A percentile compares a stretch with the other conserved stretches of the same genome.
Conservation (phyloP, 305 asterid genomes). For the Rubia balearica region DNA sequence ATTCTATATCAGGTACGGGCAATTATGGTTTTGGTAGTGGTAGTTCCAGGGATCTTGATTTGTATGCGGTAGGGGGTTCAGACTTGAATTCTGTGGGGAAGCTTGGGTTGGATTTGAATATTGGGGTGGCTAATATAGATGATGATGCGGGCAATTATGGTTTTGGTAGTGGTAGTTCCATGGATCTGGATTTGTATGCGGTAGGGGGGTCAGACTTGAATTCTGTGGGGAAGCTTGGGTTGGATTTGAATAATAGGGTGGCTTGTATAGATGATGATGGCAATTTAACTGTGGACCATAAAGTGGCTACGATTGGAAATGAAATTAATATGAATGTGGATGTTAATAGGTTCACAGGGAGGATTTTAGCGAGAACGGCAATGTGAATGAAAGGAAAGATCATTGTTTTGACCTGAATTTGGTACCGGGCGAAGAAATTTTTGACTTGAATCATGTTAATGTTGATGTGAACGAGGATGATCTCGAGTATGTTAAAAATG, state of each 20-base stretch:
- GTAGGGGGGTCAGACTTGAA: no score
- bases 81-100: background rate
- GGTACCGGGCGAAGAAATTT: background rate
- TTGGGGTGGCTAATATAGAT: no score
- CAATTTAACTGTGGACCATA: background rate
- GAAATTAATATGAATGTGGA: background rate
- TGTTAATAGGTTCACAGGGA: background rate
- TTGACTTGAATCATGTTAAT: slow-evolving; percentile 31
- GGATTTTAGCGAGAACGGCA: background rate
- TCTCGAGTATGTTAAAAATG: slow-evolving; percentile 17
- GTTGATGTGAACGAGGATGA: slow-evolving; percentile 41
- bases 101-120: background rate
- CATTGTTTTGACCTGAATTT: background rate
- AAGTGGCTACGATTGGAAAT: background rate
- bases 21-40: slow-evolving; percentile 17
- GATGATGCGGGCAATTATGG: no score
- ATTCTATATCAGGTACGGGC: slow-evolving; percentile 26
- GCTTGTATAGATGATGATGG: background rate
- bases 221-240: no score
- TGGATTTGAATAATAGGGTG: no score
- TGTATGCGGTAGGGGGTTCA: slow-evolving; percentile 10
- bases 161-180: no score
- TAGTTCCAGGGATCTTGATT: slow-evolving; percentile 27
- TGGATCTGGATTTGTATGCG: no score
- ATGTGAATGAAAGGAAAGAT: background rate